Evolutionary conservation across 306 rosid species (phyloP).

Genomic region (Cicer chorassanicum): DNA sequence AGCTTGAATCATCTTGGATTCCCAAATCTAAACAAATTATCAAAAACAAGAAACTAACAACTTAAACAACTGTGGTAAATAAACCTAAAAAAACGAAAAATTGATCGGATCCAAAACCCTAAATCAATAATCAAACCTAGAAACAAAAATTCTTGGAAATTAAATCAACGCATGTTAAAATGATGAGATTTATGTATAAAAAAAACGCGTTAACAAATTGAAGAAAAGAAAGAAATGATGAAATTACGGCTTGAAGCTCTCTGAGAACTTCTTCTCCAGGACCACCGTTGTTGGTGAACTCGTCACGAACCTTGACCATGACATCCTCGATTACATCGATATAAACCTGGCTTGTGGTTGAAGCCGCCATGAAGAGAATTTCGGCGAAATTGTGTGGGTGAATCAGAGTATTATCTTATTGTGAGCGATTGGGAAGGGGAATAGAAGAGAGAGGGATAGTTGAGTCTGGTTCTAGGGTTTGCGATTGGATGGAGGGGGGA

Average conservation of each 20-base stretch:
- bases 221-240: neutral
- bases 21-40: conserved; percentile 71
- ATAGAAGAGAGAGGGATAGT: conserved; percentile 6
- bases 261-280: conserved; percentile 95
- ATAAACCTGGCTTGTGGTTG: conserved; percentile 83
- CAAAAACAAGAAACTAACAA: conserved; percentile 36
- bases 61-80: neutral
- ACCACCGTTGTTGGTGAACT: conserved; percentile 75
- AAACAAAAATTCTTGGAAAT: neutral
- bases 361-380: conserved; percentile 63
- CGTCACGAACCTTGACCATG: conserved; percentile 87
- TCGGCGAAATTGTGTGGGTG: conserved; percentile 33
- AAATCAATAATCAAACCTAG: conserved; percentile 39
- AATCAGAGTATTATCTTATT: conserved; percentile 34
- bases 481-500: conserved; percentile 30
- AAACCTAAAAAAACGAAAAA: neutral
- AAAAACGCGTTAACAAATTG: neutral
- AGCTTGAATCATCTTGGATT: conserved; percentile 90
- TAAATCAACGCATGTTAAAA: neutral
- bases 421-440: conserved; percentile 23
- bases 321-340: conserved; percentile 94
- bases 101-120: conserved; percentile 64
- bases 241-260: conserved; percentile 97
- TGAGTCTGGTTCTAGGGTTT: conserved; percentile 46
- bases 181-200: too few relatives aligned